Conservation (phyloP, 108 stramenopile species). For the Licmophora abbreviata region DNA sequence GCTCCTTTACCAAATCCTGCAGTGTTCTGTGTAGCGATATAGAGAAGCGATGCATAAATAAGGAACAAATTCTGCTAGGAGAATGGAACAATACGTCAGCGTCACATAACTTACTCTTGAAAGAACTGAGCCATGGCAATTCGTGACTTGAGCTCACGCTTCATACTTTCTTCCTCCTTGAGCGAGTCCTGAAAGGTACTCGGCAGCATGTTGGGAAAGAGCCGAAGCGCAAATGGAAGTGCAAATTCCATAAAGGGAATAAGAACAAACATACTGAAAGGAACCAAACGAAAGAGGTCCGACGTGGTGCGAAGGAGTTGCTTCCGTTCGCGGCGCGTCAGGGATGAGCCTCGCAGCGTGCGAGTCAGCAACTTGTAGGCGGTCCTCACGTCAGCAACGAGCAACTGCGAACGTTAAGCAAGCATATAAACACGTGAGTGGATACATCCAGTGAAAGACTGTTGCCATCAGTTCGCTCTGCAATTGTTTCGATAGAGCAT, state of each 20-base stretch:
- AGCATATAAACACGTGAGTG: constrained; percentile 1
- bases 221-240: constrained; percentile 90
- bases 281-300: constrained; percentile 96
- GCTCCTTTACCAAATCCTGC: constrained; percentile 76
- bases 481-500: constrained; percentile 4
- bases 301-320: constrained; percentile 92
- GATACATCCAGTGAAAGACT: background rate
- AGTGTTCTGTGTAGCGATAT: constrained; percentile 44
- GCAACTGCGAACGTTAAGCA: too few relatives aligned
- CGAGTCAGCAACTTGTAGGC: constrained; percentile 69
- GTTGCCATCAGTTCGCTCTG: background rate
- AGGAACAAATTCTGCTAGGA: constrained; percentile 1
- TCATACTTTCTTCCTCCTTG: constrained; percentile 96
- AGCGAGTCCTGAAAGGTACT: constrained; percentile 96
- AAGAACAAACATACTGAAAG: constrained; percentile 91
- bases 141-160: constrained; percentile 87
- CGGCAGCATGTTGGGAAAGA: constrained; percentile 99
- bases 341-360: constrained; percentile 69
- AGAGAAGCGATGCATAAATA: background rate
- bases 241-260: constrained; percentile 99
- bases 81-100: background rate
- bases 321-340: constrained; percentile 94
- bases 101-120: constrained; percentile 73
- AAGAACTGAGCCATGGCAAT: constrained; percentile 96
- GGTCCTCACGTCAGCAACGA: constrained; percentile 88